These are phyloP conservation scores for Metschnikowia kofuensis DNA, from an alignment of 805 yeast genomes.

Conservation along the genomic window DNA sequence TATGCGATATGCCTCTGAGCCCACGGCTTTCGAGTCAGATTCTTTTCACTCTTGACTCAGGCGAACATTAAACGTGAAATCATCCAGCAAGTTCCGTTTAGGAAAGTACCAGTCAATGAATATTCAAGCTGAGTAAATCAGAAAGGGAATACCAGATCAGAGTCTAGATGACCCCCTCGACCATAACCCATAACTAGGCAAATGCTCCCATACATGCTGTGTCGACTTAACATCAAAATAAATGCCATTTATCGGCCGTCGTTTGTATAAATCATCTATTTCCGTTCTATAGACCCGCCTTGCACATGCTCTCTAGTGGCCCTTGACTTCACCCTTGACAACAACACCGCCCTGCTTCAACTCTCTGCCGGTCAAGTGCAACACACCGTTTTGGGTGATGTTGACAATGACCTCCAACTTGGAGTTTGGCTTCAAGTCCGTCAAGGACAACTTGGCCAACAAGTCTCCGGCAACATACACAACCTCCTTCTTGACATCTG, in stretches of 20 bases:
- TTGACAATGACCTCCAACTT: constrained; percentile 68
- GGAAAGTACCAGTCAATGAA: too few relatives aligned
- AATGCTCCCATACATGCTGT: too few relatives aligned
- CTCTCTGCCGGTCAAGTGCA: constrained; percentile 66
- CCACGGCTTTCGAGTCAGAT: too few relatives aligned
- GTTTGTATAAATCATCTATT: neutral
- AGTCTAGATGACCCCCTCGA: too few relatives aligned
- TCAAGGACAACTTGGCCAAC: constrained; percentile 75
- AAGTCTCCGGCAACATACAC: constrained; percentile 68
- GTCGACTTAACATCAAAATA: neutral
- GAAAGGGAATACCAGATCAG: too few relatives aligned
- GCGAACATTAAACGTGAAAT: too few relatives aligned
- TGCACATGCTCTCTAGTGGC: neutral
- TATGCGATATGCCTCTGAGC: too few relatives aligned
- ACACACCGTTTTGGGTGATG: constrained; percentile 61
- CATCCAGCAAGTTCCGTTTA: too few relatives aligned
- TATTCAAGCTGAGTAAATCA: too few relatives aligned
- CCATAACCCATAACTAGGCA: too few relatives aligned
- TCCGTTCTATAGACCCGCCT: neutral
- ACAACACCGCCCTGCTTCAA: constrained; percentile 55
- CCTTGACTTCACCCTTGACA: constrained; percentile 50
- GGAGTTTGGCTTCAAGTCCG: constrained; percentile 61
- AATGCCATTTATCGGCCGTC: neutral
- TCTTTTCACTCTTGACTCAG: too few relatives aligned
- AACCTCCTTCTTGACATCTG: constrained; percentile 77